Conservation (phyloP, 805 yeast genomes). For the Kuraishia cidri region DNA sequence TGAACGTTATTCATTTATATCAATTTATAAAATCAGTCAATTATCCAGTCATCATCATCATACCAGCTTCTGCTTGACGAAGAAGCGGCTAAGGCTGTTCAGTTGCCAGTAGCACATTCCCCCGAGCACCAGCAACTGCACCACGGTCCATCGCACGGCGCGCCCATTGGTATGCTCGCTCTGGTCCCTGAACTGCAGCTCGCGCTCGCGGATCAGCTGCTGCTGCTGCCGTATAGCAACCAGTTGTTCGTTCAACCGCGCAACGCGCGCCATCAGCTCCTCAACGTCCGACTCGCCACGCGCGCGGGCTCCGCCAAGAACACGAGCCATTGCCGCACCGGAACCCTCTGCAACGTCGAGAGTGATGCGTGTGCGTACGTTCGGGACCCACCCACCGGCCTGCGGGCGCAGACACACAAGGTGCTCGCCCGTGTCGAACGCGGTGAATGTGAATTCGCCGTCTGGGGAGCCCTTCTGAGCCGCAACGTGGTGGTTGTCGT, state of each 20-base stretch:
- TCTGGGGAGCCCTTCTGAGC: constrained; percentile 50
- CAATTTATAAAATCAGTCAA: too few relatives aligned
- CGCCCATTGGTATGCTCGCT: constrained; percentile 69
- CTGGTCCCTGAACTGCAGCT: constrained; percentile 67
- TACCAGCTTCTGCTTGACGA: constrained; percentile 83
- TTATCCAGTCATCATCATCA: too few relatives aligned
- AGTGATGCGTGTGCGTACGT: constrained; percentile 44
- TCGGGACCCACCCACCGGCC: constrained; percentile 23
- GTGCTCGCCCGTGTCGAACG: constrained; percentile 82
- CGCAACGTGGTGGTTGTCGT: constrained; percentile 72
- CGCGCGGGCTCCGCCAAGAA: too few relatives aligned
- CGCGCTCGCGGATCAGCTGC: constrained; percentile 53
- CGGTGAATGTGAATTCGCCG: constrained; percentile 74
- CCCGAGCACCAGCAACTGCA: constrained; percentile 61
- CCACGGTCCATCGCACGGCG: constrained; percentile 64
- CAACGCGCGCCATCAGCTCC: constrained; percentile 44
- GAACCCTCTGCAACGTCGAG: constrained; percentile 57
- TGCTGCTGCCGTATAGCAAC: constrained; percentile 59
- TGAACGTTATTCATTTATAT: too few relatives aligned
- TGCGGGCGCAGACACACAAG: constrained; percentile 57
- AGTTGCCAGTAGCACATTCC: constrained; percentile 72
- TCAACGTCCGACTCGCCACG: constrained; percentile 43
- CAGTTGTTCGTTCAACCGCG: constrained; percentile 48
- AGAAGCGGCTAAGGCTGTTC: constrained; percentile 69
- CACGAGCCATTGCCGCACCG: too few relatives aligned